A percentile compares a stretch with the other conserved stretches of the same genome.
These are phyloP conservation scores for Lyophyllum decastes DNA, from an alignment of 768 basidiomycete genomes.

Conservation along the genomic window DNA sequence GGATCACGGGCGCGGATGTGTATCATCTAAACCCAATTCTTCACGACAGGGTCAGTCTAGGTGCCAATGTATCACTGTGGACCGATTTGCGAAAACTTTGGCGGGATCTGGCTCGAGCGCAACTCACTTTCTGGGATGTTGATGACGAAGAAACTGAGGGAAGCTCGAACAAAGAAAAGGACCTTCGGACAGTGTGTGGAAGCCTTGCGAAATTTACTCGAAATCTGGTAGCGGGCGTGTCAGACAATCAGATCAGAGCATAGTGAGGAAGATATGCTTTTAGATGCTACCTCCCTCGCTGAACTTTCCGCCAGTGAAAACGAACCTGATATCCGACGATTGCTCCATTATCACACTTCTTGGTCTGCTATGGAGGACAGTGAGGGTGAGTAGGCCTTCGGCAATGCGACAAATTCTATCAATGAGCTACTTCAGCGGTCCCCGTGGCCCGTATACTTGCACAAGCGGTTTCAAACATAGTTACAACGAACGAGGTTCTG, in stretches of 20 bases:
- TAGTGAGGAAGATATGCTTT: constrained; percentile 55
- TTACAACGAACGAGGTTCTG: constrained; percentile 69
- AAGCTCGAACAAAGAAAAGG: constrained; percentile 29
- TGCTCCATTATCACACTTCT: constrained; percentile 76
- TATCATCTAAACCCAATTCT: constrained; percentile 1
- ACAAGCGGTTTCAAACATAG: constrained; percentile 82
- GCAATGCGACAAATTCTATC: neutral
- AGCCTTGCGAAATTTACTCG: constrained; percentile 77
- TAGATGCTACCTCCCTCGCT: neutral
- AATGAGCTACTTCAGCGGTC: constrained; percentile 45
- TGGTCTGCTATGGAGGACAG: constrained; percentile 69
- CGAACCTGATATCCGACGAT: constrained; percentile 67
- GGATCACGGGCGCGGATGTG: neutral
- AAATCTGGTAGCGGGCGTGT: constrained; percentile 78
- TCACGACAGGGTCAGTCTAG: constrained; percentile 20
- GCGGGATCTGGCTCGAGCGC: constrained; percentile 48
- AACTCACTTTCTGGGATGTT: constrained; percentile 53
- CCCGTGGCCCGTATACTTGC: constrained; percentile 64
- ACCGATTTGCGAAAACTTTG: constrained; percentile 54
- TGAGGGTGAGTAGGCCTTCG: constrained; percentile 44
- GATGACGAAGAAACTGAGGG: constrained; percentile 37
- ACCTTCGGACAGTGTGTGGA: constrained; percentile 42
- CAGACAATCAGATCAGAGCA: constrained; percentile 68
- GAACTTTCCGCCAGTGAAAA: constrained; percentile 48
- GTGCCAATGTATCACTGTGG: constrained; percentile 54